Evolutionary conservation across 306 rosid genomes (phyloP).

Genomic region (Malus orientalis): DNA sequence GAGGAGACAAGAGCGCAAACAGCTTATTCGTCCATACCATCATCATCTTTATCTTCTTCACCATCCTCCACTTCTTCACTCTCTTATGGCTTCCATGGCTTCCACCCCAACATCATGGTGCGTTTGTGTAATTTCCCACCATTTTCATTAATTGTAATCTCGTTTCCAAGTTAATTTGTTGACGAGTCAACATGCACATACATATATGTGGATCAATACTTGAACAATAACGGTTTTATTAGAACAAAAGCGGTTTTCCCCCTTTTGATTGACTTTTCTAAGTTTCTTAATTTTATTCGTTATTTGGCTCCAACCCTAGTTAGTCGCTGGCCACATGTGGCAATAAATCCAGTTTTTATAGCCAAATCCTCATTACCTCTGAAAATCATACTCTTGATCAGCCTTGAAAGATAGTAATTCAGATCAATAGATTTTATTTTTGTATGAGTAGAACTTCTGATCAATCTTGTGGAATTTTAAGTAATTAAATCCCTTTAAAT

Average conservation of each 20-base stretch:
- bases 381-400: background rate
- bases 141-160: background rate
- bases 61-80: constrained; percentile 70
- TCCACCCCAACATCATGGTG: constrained; percentile 73
- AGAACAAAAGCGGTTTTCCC: background rate
- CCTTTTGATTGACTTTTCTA: background rate
- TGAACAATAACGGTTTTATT: background rate
- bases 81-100: constrained; percentile 52
- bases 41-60: constrained; percentile 69
- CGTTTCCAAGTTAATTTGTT: background rate
- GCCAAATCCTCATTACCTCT: background rate
- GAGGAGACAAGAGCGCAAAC: constrained; percentile 68
- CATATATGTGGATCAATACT: background rate
- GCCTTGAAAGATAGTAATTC: no score
- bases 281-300: background rate
- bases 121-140: background rate
- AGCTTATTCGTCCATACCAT: constrained; percentile 51
- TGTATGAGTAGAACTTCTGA: background rate
- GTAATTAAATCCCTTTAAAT: background rate
- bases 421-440: background rate
- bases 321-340: background rate
- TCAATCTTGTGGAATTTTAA: background rate
- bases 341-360: background rate
- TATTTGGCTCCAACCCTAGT: background rate
- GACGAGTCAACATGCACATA: background rate